Conservation (phyloP, 768 basidiomycete species). For the Gloeopeniophorella convolvens region DNA sequence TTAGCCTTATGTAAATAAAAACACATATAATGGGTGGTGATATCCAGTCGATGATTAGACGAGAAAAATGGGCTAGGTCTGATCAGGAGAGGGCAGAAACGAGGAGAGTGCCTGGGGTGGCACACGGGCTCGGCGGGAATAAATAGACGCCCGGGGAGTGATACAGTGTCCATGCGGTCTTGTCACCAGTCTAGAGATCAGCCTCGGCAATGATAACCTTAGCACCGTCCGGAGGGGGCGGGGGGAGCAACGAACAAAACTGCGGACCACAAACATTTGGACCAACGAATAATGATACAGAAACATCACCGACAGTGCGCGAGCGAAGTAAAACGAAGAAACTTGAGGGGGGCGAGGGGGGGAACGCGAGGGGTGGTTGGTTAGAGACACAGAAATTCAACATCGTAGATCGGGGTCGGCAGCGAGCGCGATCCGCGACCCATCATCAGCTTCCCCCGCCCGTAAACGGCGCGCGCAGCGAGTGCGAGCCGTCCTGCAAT, state of each 20-base stretch:
- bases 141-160: constrained; percentile 14
- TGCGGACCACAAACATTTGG: constrained; percentile 15
- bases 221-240: constrained; percentile 2
- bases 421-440: neutral
- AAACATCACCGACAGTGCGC: constrained; percentile 13
- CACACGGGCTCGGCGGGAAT: constrained; percentile 7
- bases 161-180: constrained; percentile 20
- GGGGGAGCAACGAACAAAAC: constrained; percentile 14
- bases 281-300: constrained; percentile 21
- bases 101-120: constrained; percentile 16
- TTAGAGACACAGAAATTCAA: neutral
- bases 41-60: constrained; percentile 13
- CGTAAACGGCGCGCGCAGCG: constrained; percentile 17
- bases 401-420: neutral
- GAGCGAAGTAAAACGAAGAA: constrained; percentile 6
- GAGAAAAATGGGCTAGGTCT: constrained; percentile 13
- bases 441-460: constrained; percentile 11
- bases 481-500: constrained; percentile 12
- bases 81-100: constrained; percentile 3
- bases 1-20: constrained; percentile 19
- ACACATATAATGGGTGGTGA: constrained; percentile 18
- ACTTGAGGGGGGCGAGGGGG: neutral
- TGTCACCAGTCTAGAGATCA: constrained; percentile 13
- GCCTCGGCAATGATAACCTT: constrained; percentile 9
- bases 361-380: neutral